Conservation (phyloP, 176 grass and related monocot genomes). For the Miscanthus lutarioriparius region DNA sequence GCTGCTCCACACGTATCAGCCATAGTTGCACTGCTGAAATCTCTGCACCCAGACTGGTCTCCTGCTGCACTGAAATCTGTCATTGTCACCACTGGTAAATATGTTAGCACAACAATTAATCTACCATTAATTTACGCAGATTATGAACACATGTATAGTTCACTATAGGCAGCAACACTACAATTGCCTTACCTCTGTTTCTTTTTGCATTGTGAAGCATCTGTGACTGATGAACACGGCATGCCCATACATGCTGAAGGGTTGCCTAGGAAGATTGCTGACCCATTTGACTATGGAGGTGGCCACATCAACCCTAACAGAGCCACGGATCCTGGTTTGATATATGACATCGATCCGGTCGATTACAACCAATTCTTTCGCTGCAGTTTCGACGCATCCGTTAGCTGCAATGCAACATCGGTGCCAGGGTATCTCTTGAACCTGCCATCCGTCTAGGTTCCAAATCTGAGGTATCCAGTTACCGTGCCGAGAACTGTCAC, state of each 20-base stretch:
- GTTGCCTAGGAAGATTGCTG: neutral
- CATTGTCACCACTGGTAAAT: too few species aligned
- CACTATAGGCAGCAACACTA: too few species aligned
- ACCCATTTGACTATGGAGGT: slow-evolving; percentile 62
- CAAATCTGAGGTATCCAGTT: neutral
- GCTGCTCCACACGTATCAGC: too few species aligned
- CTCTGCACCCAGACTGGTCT: too few species aligned
- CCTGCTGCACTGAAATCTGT: too few species aligned
- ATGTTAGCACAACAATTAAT: too few species aligned
- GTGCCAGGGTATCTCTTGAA: slow-evolving; percentile 23
- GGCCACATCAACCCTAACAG: slow-evolving; percentile 48
- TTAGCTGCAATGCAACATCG: neutral
- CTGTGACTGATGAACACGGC: slow-evolving; percentile 34
- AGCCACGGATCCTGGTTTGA: slow-evolving; percentile 45
- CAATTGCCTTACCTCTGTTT: too few species aligned
- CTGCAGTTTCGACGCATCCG: neutral
- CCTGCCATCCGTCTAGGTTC: slow-evolving; percentile 1
- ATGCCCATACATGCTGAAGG: slow-evolving; percentile 47
- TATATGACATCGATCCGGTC: slow-evolving; percentile 38
- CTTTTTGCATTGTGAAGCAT: neutral
- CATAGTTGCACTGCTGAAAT: too few species aligned
- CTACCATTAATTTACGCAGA: too few species aligned
- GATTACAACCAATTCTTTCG: slow-evolving; percentile 42
- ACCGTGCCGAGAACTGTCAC: neutral
- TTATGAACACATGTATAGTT: too few species aligned